Evolutionary conservation across 2,329 filamentous ascomycete species (phyloP), one percentile per base, ranked within the genome.

Genomic region (Fusarium sp.): DNA sequence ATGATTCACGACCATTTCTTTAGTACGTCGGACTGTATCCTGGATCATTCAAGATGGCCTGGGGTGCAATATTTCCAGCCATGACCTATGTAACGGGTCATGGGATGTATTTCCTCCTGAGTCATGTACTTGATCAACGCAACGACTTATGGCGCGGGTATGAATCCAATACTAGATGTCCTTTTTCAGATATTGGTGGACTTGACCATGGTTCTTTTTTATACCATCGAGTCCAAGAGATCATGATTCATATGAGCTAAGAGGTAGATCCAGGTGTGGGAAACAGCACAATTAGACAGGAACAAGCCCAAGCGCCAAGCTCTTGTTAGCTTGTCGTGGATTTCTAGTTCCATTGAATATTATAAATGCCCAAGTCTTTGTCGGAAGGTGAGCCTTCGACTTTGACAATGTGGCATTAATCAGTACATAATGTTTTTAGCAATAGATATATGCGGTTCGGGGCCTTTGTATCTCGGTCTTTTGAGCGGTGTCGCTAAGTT

Each of bases 361-460:
- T n/a, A 59, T 18, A 51, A 43, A 22, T 22, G 31, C 34, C 40
- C 45, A 48, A 40, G 40, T 33, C 42, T 18, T n/a, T 34, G 52
- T 40, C 22, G 36, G 22, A 58, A 49, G 57, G 24, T 18, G 31
- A 28, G 20, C 36, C 43, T 48, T 51, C n/a, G 6, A 36, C 15
- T 33, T 65, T 43, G 59, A 18, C 18, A 42, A 31, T 34, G n/a
- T 20, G 15, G 24, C 33, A 15, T 66, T 53, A 65, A 60, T 45
- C 31, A 60, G 62, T 59, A 53, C 22, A 65, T 60, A 65, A 64
- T 59, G n/a, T 44, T 31, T 65, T 22, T 58, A 36, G 31, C 42
- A 66, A 53, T 65, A 60, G 39, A 60, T 34, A 36, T 39, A 48
- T 36, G 20, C 15, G 40, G 33, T 40, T 49, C 8, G 22, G 36